Evolutionary conservation across 2,329 filamentous ascomycete genomes (phyloP).

Genomic region (Coniella lustricola): DNA sequence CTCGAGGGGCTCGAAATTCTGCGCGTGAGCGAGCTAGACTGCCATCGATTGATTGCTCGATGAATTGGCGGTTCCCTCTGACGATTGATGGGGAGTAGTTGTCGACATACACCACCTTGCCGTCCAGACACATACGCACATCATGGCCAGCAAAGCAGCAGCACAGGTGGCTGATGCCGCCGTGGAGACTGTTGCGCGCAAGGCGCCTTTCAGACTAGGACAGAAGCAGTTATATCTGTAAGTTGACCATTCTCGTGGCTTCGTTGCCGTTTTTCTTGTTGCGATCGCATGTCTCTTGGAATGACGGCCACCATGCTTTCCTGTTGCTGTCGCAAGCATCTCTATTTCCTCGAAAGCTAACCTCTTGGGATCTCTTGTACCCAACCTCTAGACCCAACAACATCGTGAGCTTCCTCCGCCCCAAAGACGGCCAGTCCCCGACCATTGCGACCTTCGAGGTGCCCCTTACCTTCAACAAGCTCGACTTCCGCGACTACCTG

Average conservation of each 20-base stretch:
- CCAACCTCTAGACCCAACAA: conserved; percentile 67
- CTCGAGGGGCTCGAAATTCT: conserved; percentile 3
- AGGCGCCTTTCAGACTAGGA: conserved; percentile 41
- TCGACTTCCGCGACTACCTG: conserved; percentile 93
- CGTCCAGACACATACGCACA: neutral
- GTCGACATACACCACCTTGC: too few relatives aligned
- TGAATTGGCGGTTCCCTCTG: conserved; percentile 3
- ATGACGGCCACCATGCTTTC: neutral
- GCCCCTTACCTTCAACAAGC: conserved; percentile 87
- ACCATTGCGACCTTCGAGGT: conserved; percentile 86
- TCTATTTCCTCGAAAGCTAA: neutral
- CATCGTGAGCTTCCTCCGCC: conserved; percentile 68
- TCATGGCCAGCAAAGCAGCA: conserved; percentile 18
- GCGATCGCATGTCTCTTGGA: neutral
- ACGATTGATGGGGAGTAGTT: neutral
- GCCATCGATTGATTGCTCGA: neutral
- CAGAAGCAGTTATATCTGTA: conserved; percentile 51
- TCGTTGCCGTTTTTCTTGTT: neutral
- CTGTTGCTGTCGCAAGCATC: neutral
- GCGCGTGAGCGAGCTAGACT: neutral
- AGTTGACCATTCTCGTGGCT: conserved; percentile 20
- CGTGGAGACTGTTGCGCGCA: conserved; percentile 27
- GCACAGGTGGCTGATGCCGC: conserved; percentile 24
- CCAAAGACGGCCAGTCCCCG: conserved; percentile 62
- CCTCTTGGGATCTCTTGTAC: too few relatives aligned